phyloP scores from a whole-genome alignment of 148 eudicot species.

The Spergularia bocconei region DNA sequence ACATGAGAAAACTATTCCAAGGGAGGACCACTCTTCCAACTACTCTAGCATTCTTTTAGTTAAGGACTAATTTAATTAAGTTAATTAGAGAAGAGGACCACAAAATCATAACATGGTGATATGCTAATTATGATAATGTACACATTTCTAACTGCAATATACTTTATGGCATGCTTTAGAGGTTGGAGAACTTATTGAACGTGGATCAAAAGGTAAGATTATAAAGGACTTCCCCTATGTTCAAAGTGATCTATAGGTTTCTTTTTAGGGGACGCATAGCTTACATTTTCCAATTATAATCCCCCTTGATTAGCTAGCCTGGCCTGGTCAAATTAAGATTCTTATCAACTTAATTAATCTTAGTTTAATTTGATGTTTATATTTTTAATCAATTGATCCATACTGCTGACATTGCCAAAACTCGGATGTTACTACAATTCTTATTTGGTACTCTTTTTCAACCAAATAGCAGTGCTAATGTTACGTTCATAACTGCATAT shows the following conservation, averaged over 20 bases:
- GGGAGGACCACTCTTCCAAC: conserved; percentile 17
- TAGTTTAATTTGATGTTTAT: not conserved
- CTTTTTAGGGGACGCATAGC: conserved; percentile 25
- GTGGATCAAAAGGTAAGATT: conserved; percentile 26
- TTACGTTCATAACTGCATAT: too few relatives aligned
- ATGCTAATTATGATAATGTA: conserved; percentile 37
- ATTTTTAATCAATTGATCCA: not conserved
- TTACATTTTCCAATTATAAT: not conserved
- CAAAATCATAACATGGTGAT: conserved; percentile 37
- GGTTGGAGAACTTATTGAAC: conserved; percentile 38
- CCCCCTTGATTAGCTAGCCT: not conserved
- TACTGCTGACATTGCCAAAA: not conserved
- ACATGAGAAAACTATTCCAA: not conserved
- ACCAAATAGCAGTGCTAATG: too few relatives aligned
- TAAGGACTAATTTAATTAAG: not conserved
- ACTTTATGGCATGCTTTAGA: conserved; percentile 24
- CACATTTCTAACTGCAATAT: conserved; percentile 26
- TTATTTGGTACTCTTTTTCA: too few relatives aligned
- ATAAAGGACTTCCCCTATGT: conserved; percentile 12
- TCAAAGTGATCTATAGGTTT: conserved; percentile 24
- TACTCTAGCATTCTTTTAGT: conserved; percentile 10
- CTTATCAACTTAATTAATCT: not conserved
- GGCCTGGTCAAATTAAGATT: conserved; percentile 24
- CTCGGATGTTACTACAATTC: not conserved
- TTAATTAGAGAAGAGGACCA: conserved; percentile 24